Conservation (phyloP, 441 rosid species). For the Isatis lusitanica region DNA sequence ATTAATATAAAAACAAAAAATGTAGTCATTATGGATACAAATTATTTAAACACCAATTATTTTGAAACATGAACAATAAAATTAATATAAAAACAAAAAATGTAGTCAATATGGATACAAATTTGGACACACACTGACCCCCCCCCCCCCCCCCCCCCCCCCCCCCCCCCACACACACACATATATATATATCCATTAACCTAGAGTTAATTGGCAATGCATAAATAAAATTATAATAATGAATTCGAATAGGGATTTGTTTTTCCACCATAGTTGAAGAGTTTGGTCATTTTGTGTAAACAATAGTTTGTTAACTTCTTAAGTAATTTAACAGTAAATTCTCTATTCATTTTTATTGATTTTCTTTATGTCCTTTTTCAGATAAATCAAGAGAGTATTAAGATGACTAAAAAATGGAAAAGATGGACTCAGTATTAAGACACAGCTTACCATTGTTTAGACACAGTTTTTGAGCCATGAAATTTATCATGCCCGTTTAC, state of each 20-base stretch:
- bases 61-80: too few species aligned
- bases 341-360: background rate
- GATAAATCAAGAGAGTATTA: slow-evolving; percentile 4
- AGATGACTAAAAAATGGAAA: background rate
- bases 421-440: background rate
- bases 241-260: background rate
- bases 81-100: too few species aligned
- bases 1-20: too few species aligned
- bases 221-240: background rate
- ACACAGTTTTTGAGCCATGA: background rate
- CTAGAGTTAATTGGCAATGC: background rate
- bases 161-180: too few species aligned
- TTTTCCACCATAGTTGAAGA: background rate
- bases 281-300: background rate
- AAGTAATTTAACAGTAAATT: background rate
- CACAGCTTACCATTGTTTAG: background rate
- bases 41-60: too few species aligned
- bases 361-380: background rate
- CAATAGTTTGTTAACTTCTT: background rate
- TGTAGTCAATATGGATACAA: too few species aligned
- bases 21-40: too few species aligned
- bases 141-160: too few species aligned
- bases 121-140: too few species aligned
- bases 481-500: background rate
- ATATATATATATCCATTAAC: too few species aligned